These are phyloP conservation scores for Termitomyces sp. DNA, from an alignment of 768 basidiomycete genomes.

Conservation along the genomic window DNA sequence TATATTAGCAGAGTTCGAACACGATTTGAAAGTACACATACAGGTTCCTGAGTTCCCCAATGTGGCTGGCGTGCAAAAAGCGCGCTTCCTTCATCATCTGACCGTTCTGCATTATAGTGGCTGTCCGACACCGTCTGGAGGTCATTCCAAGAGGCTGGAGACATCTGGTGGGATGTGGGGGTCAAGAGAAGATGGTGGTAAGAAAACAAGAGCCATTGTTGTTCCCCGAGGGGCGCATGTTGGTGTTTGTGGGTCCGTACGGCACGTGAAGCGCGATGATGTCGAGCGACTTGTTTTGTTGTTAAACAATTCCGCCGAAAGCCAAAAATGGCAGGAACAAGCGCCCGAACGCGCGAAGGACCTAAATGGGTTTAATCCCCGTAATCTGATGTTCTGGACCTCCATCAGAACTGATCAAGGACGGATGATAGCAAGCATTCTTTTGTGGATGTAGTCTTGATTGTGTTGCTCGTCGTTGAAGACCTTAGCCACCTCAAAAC, in stretches of 20 bases:
- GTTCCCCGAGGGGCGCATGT: background rate
- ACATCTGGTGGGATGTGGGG: background rate
- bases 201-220: constrained; percentile 4
- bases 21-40: background rate
- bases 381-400: background rate
- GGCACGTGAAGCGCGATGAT: constrained; percentile 6
- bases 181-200: background rate
- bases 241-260: constrained; percentile 7
- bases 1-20: background rate
- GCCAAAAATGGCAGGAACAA: background rate
- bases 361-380: background rate
- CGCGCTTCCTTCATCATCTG: background rate
- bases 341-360: background rate
- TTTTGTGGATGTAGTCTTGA: background rate
- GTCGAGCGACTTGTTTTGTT: background rate
- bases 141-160: background rate
- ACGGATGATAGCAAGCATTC: background rate
- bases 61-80: constrained; percentile 5
- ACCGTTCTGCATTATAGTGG: background rate
- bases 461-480: background rate
- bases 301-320: background rate
- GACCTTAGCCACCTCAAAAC: background rate
- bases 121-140: background rate
- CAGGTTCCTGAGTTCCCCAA: background rate
- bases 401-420: background rate